Conservation (phyloP, 805 yeast species). For the Ascoidea asiatica region DNA sequence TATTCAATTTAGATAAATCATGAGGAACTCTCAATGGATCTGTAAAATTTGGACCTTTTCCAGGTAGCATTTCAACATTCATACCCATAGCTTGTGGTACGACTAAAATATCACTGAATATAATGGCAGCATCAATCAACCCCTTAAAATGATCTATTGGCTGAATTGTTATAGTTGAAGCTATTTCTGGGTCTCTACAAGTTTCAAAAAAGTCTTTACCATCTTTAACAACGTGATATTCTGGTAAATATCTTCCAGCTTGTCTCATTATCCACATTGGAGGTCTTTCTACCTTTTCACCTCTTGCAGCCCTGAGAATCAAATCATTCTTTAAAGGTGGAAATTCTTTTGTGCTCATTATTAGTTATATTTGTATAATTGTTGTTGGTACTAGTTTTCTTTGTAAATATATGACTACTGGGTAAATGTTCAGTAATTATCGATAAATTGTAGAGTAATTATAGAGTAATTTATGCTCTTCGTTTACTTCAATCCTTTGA, state of each 20-base stretch:
- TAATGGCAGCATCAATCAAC: conserved; percentile 90
- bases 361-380: no score
- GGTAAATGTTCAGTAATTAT: no score
- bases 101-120: conserved; percentile 88
- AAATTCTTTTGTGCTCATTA: no score
- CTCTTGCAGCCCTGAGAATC: conserved; percentile 82
- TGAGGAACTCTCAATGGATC: conserved; percentile 68
- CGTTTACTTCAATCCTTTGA: no score
- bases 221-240: conserved; percentile 82
- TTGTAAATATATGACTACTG: no score
- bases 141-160: conserved; percentile 87
- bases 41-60: conserved; percentile 88
- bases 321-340: conserved; percentile 80
- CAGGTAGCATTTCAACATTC: conserved; percentile 86
- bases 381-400: no score
- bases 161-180: conserved; percentile 88
- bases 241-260: conserved; percentile 89
- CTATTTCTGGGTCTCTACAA: conserved; percentile 91
- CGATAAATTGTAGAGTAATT: no score
- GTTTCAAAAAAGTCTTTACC: conserved; percentile 83
- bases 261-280: conserved; percentile 98
- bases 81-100: conserved; percentile 98
- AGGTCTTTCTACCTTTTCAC: conserved; percentile 86
- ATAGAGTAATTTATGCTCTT: no score
- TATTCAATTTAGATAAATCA: conserved; percentile 46